Conservation (phyloP, 2,329 filamentous ascomycete genomes). For the Scytalidium lignicola region DNA sequence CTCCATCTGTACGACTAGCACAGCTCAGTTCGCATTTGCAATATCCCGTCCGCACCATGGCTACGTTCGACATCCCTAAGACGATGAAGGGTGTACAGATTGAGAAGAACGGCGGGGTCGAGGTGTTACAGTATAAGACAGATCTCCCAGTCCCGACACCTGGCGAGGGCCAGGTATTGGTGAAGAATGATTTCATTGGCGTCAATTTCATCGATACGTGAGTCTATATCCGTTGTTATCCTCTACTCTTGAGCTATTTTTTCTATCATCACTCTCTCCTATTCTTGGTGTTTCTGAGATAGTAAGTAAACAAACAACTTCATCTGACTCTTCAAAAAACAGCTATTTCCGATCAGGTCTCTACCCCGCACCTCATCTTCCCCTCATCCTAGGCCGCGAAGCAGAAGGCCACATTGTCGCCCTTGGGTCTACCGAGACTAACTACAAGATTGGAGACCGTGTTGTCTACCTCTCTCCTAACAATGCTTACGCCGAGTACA, state of each 20-base stretch:
- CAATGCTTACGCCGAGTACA: slow-evolving; percentile 53
- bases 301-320: too few relatives aligned
- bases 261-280: background rate
- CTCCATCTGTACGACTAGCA: background rate
- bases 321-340: slow-evolving; percentile 1
- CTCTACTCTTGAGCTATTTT: slow-evolving; percentile 2
- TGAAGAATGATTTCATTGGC: slow-evolving; percentile 75
- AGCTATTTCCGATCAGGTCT: slow-evolving; percentile 83
- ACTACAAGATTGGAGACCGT: slow-evolving; percentile 60
- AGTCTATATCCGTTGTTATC: slow-evolving; percentile 15
- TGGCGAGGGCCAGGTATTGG: slow-evolving; percentile 66
- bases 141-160: slow-evolving; percentile 66
- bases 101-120: slow-evolving; percentile 65
- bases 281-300: too few relatives aligned
- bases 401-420: slow-evolving; percentile 66
- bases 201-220: slow-evolving; percentile 86
- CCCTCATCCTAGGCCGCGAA: slow-evolving; percentile 76
- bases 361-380: slow-evolving; percentile 62
- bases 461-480: slow-evolving; percentile 60
- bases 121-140: slow-evolving; percentile 66
- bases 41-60: background rate
- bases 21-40: background rate
- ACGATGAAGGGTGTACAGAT: slow-evolving; percentile 62
- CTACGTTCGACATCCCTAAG: slow-evolving; percentile 12
- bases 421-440: slow-evolving; percentile 46